Conservation (phyloP, 345 rosid species). For the Eucalyptus cloeziana region DNA sequence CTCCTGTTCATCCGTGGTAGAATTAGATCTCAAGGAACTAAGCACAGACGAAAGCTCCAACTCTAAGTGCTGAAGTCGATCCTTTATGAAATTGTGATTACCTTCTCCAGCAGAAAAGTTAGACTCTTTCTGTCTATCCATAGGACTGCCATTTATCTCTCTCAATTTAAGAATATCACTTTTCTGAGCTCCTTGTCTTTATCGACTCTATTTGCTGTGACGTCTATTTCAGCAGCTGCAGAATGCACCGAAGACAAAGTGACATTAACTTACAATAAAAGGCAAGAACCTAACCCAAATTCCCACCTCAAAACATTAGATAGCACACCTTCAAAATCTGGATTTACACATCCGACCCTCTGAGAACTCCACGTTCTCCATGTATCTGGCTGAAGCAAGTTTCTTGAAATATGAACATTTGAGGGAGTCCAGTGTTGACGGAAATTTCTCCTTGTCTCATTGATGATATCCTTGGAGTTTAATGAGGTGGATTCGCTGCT, state of each 20-base stretch:
- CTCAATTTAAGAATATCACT: conserved; percentile 12
- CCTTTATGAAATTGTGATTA: conserved; percentile 23
- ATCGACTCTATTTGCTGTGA: neutral
- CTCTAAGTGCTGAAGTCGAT: conserved; percentile 59
- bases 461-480: neutral
- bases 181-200: neutral
- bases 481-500: conserved; percentile 2
- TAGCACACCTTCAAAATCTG: conserved; percentile 60
- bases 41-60: conserved; percentile 76
- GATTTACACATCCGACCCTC: conserved; percentile 43
- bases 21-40: conserved; percentile 38
- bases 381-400: conserved; percentile 23
- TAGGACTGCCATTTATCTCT: conserved; percentile 7
- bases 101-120: conserved; percentile 12
- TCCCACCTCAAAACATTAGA: neutral
- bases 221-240: conserved; percentile 48
- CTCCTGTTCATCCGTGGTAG: conserved; percentile 16
- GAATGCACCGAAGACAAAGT: neutral
- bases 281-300: neutral
- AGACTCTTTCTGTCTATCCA: conserved; percentile 12
- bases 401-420: conserved; percentile 9
- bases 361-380: conserved; percentile 78
- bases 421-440: conserved; percentile 11
- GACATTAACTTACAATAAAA: neutral
- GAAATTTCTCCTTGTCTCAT: neutral